These are phyloP conservation scores for Grigorovia transvaalensis DNA, from an alignment of 805 yeast genomes.

Conservation along the genomic window DNA sequence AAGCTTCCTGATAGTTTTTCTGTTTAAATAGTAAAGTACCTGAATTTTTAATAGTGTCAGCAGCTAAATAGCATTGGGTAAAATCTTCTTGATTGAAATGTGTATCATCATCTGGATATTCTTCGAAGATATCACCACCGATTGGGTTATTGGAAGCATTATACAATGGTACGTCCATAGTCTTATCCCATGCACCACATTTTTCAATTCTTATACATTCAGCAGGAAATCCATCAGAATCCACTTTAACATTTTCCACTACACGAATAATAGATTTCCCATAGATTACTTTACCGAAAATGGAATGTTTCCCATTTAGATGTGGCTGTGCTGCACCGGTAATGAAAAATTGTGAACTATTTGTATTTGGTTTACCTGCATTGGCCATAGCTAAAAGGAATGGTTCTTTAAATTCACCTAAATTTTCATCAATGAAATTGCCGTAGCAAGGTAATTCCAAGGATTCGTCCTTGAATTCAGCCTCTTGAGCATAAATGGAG, in stretches of 20 bases:
- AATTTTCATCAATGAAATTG: slow-evolving; percentile 49
- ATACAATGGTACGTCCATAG: slow-evolving; percentile 44
- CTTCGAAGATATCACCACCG: slow-evolving; percentile 68
- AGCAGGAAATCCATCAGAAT: slow-evolving; percentile 35
- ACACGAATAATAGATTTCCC: slow-evolving; percentile 65
- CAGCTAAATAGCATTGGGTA: slow-evolving; percentile 39
- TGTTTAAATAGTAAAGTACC: slow-evolving; percentile 51
- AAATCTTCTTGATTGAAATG: slow-evolving; percentile 49
- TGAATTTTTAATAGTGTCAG: slow-evolving; percentile 51
- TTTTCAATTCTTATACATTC: slow-evolving; percentile 38
- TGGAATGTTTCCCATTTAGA: slow-evolving; percentile 62
- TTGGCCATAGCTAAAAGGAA: slow-evolving; percentile 60
- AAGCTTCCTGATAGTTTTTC: slow-evolving; percentile 41
- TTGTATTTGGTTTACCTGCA: slow-evolving; percentile 37
- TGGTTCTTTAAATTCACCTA: slow-evolving; percentile 31
- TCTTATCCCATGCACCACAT: slow-evolving; percentile 55
- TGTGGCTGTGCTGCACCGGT: slow-evolving; percentile 64
- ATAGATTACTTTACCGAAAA: slow-evolving; percentile 59
- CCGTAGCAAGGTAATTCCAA: slow-evolving; percentile 26
- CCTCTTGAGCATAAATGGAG: slow-evolving; percentile 31
- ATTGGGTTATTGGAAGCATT: slow-evolving; percentile 51
- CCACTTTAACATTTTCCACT: slow-evolving; percentile 42
- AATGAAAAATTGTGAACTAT: slow-evolving; percentile 62
- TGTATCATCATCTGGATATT: slow-evolving; percentile 65
- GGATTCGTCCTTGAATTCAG: slow-evolving; percentile 9